These are phyloP conservation scores for Phytophthora melonis DNA, from an alignment of 352 stramenopile species.

Conservation along the genomic window DNA sequence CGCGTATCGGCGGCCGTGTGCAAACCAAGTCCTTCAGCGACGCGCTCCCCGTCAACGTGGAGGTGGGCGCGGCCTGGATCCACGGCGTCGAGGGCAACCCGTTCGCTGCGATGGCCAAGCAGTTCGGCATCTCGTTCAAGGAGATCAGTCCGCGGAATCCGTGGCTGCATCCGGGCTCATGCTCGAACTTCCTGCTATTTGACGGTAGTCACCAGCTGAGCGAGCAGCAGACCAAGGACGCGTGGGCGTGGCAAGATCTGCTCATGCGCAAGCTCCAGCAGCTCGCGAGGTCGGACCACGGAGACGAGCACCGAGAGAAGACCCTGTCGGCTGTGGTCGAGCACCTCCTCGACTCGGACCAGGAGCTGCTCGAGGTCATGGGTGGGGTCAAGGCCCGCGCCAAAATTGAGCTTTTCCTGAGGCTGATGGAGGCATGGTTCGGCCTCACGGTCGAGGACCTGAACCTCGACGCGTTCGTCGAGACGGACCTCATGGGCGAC, in stretches of 20 bases:
- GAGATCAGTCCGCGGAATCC: slow-evolving; percentile 67
- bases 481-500: slow-evolving; percentile 49
- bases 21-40: slow-evolving; percentile 61
- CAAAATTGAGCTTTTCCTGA: slow-evolving; percentile 34
- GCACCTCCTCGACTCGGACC: slow-evolving; percentile 34
- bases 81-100: slow-evolving; percentile 58
- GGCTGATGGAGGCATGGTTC: slow-evolving; percentile 71
- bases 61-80: slow-evolving; percentile 72
- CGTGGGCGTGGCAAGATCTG: slow-evolving; percentile 58
- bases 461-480: slow-evolving; percentile 42
- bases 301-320: slow-evolving; percentile 23
- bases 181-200: slow-evolving; percentile 55
- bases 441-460: slow-evolving; percentile 41
- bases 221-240: slow-evolving; percentile 43
- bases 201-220: slow-evolving; percentile 40
- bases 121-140: slow-evolving; percentile 61
- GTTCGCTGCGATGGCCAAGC: slow-evolving; percentile 47
- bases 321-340: slow-evolving; percentile 53
- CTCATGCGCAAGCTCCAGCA: slow-evolving; percentile 55
- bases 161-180: slow-evolving; percentile 70
- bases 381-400: slow-evolving; percentile 19
- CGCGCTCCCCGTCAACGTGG: slow-evolving; percentile 53
- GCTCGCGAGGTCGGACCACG: slow-evolving; percentile 38
- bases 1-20: slow-evolving; percentile 63
- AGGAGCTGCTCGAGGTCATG: slow-evolving; percentile 41